A percentile compares a stretch with the other conserved stretches of the same genome.
Evolutionary conservation across 1,284 basidiomycete genomes (phyloP).

Genomic region (Cystobasidiaceae sp.): DNA sequence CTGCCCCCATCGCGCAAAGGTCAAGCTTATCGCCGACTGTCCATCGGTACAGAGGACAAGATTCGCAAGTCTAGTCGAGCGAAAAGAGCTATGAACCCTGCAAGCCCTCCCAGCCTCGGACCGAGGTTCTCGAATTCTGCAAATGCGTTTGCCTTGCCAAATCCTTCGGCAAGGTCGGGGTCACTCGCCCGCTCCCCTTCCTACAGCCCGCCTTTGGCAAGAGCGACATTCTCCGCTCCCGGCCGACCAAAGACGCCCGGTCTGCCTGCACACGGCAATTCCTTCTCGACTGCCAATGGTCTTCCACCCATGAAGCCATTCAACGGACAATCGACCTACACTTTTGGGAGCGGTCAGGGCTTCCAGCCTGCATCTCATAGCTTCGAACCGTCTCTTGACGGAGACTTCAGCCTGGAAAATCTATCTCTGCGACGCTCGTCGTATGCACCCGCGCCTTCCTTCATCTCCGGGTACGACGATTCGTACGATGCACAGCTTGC

Average conservation of each 20-base stretch:
- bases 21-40: conserved; percentile 7
- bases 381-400: background rate
- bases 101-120: background rate
- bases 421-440: background rate
- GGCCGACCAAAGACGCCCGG: background rate
- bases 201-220: background rate
- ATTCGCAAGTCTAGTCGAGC: background rate
- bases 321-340: too few species aligned
- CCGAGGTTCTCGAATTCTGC: background rate
- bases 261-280: background rate
- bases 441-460: background rate
- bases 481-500: background rate
- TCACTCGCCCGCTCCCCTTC: background rate
- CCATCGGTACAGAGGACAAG: background rate
- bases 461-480: background rate
- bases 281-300: background rate
- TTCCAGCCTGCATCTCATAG: background rate
- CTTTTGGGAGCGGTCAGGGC: background rate
- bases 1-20: background rate
- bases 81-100: background rate
- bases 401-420: background rate
- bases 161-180: background rate
- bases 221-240: background rate
- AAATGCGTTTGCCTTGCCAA: background rate
- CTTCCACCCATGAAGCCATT: too few species aligned